Conservation (phyloP, 2,329 filamentous ascomycete genomes). For the Hymenoscyphus fructigenus region DNA sequence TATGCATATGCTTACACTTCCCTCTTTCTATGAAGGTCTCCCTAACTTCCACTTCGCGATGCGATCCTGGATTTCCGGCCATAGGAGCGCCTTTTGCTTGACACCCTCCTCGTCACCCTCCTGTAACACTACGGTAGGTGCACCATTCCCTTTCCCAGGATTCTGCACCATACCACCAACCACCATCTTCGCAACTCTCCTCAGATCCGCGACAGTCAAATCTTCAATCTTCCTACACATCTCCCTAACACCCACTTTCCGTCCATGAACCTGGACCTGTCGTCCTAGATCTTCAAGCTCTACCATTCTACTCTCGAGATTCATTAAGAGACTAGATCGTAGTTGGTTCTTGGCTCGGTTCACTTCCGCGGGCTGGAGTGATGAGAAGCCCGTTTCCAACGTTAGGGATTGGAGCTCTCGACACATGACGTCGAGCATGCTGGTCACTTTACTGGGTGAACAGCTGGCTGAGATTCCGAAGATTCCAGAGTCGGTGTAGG, state of each 20-base stretch:
- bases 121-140: slow-evolving; percentile 91
- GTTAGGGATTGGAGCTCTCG: slow-evolving; percentile 80
- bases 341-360: slow-evolving; percentile 96
- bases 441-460: slow-evolving; percentile 70
- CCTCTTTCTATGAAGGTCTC: slow-evolving; percentile 34
- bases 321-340: slow-evolving; percentile 88
- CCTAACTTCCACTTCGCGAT: slow-evolving; percentile 85
- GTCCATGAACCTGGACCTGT: slow-evolving; percentile 94
- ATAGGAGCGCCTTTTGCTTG: slow-evolving; percentile 66
- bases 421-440: slow-evolving; percentile 95
- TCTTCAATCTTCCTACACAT: slow-evolving; percentile 88
- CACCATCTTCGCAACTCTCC: slow-evolving; percentile 76
- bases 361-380: slow-evolving; percentile 75
- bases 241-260: slow-evolving; percentile 85
- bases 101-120: slow-evolving; percentile 73
- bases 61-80: slow-evolving; percentile 86
- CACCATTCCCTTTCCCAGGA: slow-evolving; percentile 73
- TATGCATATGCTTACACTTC: no score
- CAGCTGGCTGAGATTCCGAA: slow-evolving; percentile 93
- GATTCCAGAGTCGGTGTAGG: slow-evolving; percentile 91
- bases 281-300: slow-evolving; percentile 93
- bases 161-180: slow-evolving; percentile 78
- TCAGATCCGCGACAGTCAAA: slow-evolving; percentile 76
- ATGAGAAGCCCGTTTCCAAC: slow-evolving; percentile 69
- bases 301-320: slow-evolving; percentile 94